phyloP scores from a whole-genome alignment of 768 basidiomycete species.

The Boletus rufocinnamomeus region DNA sequence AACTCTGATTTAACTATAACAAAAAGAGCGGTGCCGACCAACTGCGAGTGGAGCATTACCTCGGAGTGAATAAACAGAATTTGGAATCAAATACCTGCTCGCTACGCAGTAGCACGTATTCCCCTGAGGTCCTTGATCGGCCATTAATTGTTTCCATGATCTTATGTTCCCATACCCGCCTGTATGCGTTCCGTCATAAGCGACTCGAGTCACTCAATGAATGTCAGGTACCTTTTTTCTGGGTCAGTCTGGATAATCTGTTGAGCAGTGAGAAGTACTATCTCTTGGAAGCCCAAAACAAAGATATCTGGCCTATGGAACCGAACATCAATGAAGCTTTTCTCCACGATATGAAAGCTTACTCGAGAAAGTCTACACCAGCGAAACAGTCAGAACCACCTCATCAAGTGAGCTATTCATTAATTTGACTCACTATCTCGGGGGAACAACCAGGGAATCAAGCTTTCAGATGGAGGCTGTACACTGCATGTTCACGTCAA shows the following conservation, averaged over 20 bases:
- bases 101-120: constrained; percentile 86
- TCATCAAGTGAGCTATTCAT: neutral
- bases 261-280: constrained; percentile 96
- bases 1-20: constrained; percentile 80
- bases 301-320: constrained; percentile 79
- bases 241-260: constrained; percentile 97
- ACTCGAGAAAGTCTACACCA: constrained; percentile 23
- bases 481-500: constrained; percentile 12
- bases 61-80: neutral
- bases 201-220: neutral
- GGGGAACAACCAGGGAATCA: constrained; percentile 92
- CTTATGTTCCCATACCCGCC: constrained; percentile 83
- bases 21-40: constrained; percentile 93
- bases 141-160: constrained; percentile 78
- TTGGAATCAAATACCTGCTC: constrained; percentile 65
- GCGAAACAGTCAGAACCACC: constrained; percentile 1
- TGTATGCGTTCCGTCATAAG: constrained; percentile 33
- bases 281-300: constrained; percentile 92
- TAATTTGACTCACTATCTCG: constrained; percentile 56
- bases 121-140: constrained; percentile 63
- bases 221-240: constrained; percentile 70
- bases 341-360: constrained; percentile 5
- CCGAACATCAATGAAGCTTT: constrained; percentile 29
- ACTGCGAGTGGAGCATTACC: constrained; percentile 43
- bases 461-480: constrained; percentile 75